A percentile compares a stretch with the other conserved stretches of the same genome.
phyloP scores from a whole-genome alignment of 768 basidiomycete species.

The Dentipellis sp. region DNA sequence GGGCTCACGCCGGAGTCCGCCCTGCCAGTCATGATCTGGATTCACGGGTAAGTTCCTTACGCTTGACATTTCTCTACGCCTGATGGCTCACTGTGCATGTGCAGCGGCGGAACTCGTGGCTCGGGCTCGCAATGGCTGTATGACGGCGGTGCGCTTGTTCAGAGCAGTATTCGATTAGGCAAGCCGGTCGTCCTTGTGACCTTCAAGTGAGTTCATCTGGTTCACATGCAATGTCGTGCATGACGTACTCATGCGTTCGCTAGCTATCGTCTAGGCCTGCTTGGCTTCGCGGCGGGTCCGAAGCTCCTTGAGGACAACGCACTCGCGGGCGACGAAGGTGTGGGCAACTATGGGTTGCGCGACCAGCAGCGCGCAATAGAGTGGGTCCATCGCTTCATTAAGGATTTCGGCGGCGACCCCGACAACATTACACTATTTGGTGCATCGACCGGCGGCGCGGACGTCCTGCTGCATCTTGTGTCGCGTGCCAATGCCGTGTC shows the following conservation, averaged over 20 bases:
- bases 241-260: constrained; percentile 2
- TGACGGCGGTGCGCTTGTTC: constrained; percentile 65
- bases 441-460: constrained; percentile 23
- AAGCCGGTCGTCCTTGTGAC: constrained; percentile 68
- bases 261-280: constrained; percentile 70
- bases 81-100: constrained; percentile 6
- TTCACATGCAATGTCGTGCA: constrained; percentile 9
- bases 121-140: constrained; percentile 72
- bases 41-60: constrained; percentile 58
- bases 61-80: not conserved
- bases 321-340: constrained; percentile 54
- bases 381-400: constrained; percentile 45
- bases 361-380: constrained; percentile 34
- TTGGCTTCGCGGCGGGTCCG: constrained; percentile 66
- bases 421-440: constrained; percentile 26
- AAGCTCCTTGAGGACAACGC: constrained; percentile 62
- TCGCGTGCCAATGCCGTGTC: constrained; percentile 49
- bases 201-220: constrained; percentile 50
- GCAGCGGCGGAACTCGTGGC: constrained; percentile 63
- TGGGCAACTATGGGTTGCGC: constrained; percentile 61
- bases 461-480: constrained; percentile 35
- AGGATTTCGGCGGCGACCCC: constrained; percentile 43
- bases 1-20: constrained; percentile 41
- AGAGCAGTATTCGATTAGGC: constrained; percentile 48
- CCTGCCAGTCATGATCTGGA: constrained; percentile 75